These are phyloP conservation scores for Trebouxia sp. DNA, from an alignment of 139 green algal genomes.

Conservation along the genomic window DNA sequence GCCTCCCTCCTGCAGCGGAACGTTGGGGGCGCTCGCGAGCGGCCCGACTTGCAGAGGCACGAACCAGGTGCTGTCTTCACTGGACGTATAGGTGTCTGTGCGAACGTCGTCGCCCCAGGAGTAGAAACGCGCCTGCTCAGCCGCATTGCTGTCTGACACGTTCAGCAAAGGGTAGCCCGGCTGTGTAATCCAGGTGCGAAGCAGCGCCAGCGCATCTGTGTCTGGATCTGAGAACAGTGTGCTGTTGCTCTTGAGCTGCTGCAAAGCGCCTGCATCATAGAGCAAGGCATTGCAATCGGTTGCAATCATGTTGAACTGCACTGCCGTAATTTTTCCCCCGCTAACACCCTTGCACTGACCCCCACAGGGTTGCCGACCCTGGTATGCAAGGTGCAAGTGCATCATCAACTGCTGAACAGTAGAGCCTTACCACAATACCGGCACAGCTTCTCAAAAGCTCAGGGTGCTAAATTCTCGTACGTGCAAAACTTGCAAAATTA, in stretches of 20 bases:
- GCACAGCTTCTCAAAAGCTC: no score
- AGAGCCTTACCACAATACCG: no score
- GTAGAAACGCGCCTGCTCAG: background rate
- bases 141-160: background rate
- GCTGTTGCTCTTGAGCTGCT: background rate
- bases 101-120: background rate
- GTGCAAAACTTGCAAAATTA: no score
- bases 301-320: no score
- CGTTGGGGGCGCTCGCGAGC: background rate
- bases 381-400: no score
- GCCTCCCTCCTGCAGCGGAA: background rate
- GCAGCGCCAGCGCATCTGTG: background rate
- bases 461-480: no score
- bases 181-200: background rate
- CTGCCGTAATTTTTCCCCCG: no score
- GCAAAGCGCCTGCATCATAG: no score
- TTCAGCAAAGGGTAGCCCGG: background rate
- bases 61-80: background rate
- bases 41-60: background rate
- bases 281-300: background rate
- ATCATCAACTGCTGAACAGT: no score
- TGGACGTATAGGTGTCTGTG: no score
- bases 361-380: no score
- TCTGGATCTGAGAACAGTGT: background rate
- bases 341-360: no score